Percentiles rank a stretch among this genome's conserved stretches.
Conservation (phyloP, 2,329 filamentous ascomycete species). For the Saccharata proteae region DNA sequence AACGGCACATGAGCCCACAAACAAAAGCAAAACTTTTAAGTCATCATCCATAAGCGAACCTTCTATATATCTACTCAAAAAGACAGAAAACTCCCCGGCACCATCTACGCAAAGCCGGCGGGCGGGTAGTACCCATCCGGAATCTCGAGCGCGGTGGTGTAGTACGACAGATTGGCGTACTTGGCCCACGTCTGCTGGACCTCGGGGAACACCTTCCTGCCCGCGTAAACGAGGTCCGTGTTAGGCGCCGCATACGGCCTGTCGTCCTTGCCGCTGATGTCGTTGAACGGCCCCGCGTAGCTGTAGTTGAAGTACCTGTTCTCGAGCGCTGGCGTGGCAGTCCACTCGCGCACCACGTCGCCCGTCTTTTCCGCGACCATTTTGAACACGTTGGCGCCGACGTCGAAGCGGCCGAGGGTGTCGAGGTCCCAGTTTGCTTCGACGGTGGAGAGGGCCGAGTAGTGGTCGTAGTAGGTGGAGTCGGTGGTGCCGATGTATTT, state of each 20-base stretch:
- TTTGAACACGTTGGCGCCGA: slow-evolving; percentile 34
- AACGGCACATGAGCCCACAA: no score
- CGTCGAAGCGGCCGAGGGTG: slow-evolving; percentile 35
- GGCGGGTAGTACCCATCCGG: slow-evolving; percentile 23
- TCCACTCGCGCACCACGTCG: slow-evolving; percentile 14
- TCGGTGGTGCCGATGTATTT: slow-evolving; percentile 57
- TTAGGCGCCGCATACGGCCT: slow-evolving; percentile 20
- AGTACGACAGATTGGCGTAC: slow-evolving; percentile 14
- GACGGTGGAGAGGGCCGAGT: slow-evolving; percentile 32
- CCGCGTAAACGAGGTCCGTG: slow-evolving; percentile 15
- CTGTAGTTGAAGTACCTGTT: slow-evolving; percentile 21
- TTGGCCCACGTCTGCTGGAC: slow-evolving; percentile 17
- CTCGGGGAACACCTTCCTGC: slow-evolving; percentile 16
- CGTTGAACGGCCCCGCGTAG: slow-evolving; percentile 21
- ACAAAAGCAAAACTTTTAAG: no score
- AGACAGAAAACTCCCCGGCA: no score
- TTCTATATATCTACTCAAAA: no score
- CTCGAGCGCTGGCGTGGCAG: slow-evolving; percentile 15
- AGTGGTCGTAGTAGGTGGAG: slow-evolving; percentile 42
- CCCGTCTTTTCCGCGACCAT: slow-evolving; percentile 24
- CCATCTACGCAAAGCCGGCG: slow-evolving; percentile 17
- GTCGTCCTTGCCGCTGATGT: slow-evolving; percentile 14
- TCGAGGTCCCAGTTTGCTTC: slow-evolving; percentile 34
- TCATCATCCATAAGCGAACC: no score
- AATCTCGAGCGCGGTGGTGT: slow-evolving; percentile 20